Conservation (phyloP, 2,329 filamentous ascomycete species). For the Alternaria rosae region DNA sequence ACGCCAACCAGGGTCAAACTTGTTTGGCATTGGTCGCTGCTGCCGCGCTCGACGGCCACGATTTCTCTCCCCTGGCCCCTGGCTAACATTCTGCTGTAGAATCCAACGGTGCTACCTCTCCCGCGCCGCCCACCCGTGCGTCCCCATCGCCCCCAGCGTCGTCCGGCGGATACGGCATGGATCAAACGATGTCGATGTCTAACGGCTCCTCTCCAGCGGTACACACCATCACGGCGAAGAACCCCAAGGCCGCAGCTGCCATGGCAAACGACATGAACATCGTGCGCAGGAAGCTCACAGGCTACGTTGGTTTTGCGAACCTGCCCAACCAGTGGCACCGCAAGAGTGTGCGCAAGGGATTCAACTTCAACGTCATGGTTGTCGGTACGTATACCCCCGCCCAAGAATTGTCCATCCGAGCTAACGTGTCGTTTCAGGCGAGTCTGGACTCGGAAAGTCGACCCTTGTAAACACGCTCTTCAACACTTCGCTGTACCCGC, state of each 20-base stretch:
- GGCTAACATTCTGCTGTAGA: conserved; percentile 48
- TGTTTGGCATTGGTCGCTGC: conserved; percentile 22
- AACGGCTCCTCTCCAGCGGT: conserved; percentile 56
- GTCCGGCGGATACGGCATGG: conserved; percentile 63
- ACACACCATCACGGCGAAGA: conserved; percentile 70
- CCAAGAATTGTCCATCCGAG: not conserved
- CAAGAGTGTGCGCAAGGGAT: conserved; percentile 99
- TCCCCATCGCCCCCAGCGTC: conserved; percentile 56
- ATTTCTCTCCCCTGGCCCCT: conserved; percentile 20
- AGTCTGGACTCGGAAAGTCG: conserved; percentile 98
- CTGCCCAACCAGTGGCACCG: conserved; percentile 99
- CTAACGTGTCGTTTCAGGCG: conserved; percentile 67
- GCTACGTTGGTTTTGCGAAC: conserved; percentile 98
- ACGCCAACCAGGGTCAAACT: conserved; percentile 19
- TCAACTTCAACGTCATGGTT: conserved; percentile 99
- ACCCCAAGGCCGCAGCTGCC: conserved; percentile 65
- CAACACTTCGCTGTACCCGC: conserved; percentile 98
- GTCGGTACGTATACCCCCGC: conserved; percentile 75
- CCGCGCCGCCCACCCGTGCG: conserved; percentile 54
- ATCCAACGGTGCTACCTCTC: conserved; percentile 54
- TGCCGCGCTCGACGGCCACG: conserved; percentile 12
- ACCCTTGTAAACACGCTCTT: conserved; percentile 99
- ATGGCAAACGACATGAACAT: conserved; percentile 77
- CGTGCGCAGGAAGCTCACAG: conserved; percentile 95
- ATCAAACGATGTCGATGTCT: conserved; percentile 65